Conservation (phyloP, 139 green algal genomes). For the Chlamydomonas sphaeroides region DNA sequence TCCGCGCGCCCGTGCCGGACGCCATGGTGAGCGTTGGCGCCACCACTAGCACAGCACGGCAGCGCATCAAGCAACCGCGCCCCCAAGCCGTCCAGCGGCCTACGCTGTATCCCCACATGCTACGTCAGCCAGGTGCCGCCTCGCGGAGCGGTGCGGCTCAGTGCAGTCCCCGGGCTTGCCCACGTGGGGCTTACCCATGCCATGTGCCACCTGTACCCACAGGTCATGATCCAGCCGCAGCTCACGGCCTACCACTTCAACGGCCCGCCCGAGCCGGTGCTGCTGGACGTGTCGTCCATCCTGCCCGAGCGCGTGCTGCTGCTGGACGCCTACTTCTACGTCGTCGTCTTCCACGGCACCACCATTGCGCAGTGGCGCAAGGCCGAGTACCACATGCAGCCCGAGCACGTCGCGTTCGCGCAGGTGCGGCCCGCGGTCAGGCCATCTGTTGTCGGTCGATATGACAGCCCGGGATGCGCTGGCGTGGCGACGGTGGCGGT, state of each 20-base stretch:
- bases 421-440: constrained; percentile 34
- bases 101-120: no score
- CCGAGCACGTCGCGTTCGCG: constrained; percentile 92
- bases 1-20: constrained; percentile 83
- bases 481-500: no score
- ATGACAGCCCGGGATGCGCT: no score
- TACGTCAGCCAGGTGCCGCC: no score
- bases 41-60: no score
- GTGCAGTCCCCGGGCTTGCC: no score
- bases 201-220: background rate
- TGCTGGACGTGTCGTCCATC: constrained; percentile 97
- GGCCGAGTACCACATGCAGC: constrained; percentile 86
- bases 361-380: constrained; percentile 92
- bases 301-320: constrained; percentile 93
- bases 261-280: constrained; percentile 81
- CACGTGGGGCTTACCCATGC: background rate
- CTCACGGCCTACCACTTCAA: constrained; percentile 89
- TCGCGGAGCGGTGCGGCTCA: no score
- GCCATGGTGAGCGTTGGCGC: constrained; percentile 72
- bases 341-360: constrained; percentile 93
- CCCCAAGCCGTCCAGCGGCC: no score
- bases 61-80: no score
- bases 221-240: constrained; percentile 94
- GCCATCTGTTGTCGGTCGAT: no score
- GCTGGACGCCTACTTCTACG: constrained; percentile 97